Percentiles rank a stretch among this genome's conserved stretches.
phyloP scores from a whole-genome alignment of 176 grass and related monocot genomes.

The Phragmites australis region DNA sequence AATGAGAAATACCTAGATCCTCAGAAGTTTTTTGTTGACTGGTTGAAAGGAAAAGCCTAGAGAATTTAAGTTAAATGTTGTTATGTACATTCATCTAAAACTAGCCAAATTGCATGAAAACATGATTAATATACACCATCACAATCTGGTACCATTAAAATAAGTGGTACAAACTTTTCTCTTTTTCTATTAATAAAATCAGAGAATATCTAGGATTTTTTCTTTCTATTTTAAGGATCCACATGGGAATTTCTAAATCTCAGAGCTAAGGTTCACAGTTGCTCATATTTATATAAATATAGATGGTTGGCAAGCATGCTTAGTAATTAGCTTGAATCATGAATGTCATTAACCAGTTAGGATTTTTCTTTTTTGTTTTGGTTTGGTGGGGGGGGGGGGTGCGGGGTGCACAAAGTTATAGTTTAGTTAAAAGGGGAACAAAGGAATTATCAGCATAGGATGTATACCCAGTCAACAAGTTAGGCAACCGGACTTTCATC shows the following conservation, averaged over 20 bases:
- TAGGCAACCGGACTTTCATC: slow-evolving; percentile 89
- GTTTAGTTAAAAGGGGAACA: background rate
- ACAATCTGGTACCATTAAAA: background rate
- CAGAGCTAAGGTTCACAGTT: background rate
- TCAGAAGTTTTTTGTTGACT: background rate
- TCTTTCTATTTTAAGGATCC: background rate
- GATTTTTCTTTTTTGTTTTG: background rate
- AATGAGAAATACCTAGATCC: background rate
- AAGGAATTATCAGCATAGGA: background rate
- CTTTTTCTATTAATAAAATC: background rate
- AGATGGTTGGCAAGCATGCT: background rate
- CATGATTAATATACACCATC: background rate
- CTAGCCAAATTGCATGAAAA: background rate
- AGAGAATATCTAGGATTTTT: background rate
- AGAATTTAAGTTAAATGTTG: background rate
- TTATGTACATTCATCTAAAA: background rate
- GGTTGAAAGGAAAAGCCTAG: background rate
- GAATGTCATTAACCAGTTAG: background rate
- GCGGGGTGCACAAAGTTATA: background rate
- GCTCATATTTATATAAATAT: background rate
- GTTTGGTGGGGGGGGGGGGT: background rate
- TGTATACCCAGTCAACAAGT: slow-evolving; percentile 70
- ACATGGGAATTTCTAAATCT: background rate
- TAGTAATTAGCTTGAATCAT: background rate
- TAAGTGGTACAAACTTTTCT: background rate